Evolutionary conservation across 805 yeast genomes (phyloP).

Genomic region (Starmerella bombi): DNA sequence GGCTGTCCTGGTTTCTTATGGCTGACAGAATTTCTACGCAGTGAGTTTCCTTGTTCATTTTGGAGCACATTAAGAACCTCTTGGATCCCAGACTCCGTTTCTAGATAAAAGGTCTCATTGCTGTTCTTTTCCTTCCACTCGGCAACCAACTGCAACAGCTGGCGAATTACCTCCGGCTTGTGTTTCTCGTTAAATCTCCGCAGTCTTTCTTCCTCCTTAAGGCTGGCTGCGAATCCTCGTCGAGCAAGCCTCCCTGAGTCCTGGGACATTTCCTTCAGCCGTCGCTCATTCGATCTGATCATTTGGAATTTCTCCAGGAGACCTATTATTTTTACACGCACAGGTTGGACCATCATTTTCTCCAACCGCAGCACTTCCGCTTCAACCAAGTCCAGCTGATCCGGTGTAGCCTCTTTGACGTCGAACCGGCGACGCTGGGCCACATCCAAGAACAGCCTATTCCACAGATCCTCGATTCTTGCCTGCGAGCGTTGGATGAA

Average conservation of each 20-base stretch:
- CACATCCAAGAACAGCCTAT: constrained; percentile 3
- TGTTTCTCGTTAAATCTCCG: constrained; percentile 54
- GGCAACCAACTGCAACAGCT: constrained; percentile 36
- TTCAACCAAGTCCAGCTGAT: constrained; percentile 37
- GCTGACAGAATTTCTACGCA: no score
- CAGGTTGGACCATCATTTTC: constrained; percentile 28
- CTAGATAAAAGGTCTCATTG: constrained; percentile 37
- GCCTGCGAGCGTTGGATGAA: not conserved
- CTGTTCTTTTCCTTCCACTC: constrained; percentile 31
- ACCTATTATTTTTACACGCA: constrained; percentile 1
- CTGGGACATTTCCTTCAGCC: constrained; percentile 54
- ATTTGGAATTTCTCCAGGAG: not conserved
- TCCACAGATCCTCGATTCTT: constrained; percentile 6
- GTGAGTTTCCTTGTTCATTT: no score
- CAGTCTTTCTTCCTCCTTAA: constrained; percentile 66
- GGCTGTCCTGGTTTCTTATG: no score
- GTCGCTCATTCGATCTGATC: constrained; percentile 36
- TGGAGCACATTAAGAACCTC: no score
- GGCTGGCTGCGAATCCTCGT: constrained; percentile 17
- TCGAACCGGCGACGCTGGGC: not conserved
- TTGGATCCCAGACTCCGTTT: no score
- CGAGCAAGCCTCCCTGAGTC: constrained; percentile 51
- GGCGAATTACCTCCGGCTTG: constrained; percentile 49
- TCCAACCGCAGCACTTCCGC: constrained; percentile 42
- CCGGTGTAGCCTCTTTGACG: constrained; percentile 1